Percentiles rank a stretch among this genome's conserved stretches.
phyloP scores from a whole-genome alignment of 495 filamentous ascomycete species.

The Durotheca rogersii region DNA sequence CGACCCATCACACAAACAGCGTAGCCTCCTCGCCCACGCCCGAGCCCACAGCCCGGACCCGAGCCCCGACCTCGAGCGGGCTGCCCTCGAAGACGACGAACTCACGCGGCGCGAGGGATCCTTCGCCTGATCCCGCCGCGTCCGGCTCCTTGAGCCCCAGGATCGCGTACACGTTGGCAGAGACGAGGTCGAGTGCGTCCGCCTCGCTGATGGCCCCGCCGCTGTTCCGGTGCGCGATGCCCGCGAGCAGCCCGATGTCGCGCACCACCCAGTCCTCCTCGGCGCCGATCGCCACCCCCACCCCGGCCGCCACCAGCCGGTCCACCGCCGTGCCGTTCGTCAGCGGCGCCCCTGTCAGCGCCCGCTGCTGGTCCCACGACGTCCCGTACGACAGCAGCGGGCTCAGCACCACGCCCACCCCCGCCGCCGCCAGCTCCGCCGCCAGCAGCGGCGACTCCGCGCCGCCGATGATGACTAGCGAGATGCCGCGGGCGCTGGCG shows the following conservation, averaged over 20 bases:
- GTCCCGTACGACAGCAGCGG: conserved; percentile 45
- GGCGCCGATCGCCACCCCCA: conserved; percentile 46
- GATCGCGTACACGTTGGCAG: conserved; percentile 50
- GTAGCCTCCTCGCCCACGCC: conserved; percentile 36
- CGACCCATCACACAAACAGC: conserved; percentile 32
- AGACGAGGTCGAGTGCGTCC: conserved; percentile 47
- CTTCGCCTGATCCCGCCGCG: background rate
- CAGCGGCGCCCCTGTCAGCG: conserved; percentile 52
- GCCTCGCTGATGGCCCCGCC: conserved; percentile 40
- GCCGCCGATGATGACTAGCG: conserved; percentile 49
- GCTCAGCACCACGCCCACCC: conserved; percentile 51
- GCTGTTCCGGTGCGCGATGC: conserved; percentile 51
- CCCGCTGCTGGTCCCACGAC: conserved; percentile 50
- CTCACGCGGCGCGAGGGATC: conserved; percentile 17
- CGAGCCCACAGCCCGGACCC: conserved; percentile 42
- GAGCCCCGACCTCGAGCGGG: conserved; percentile 45
- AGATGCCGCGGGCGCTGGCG: conserved; percentile 24
- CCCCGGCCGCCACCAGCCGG: conserved; percentile 46
- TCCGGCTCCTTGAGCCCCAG: conserved; percentile 40
- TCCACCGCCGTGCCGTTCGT: conserved; percentile 54
- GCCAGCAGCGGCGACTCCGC: conserved; percentile 53
- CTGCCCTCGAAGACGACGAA: conserved; percentile 50
- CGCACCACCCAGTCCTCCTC: conserved; percentile 53
- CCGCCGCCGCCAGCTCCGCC: conserved; percentile 45
- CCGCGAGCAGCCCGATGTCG: conserved; percentile 50